Conservation (phyloP, 768 basidiomycete genomes). For the Phanerochaete sordida region DNA sequence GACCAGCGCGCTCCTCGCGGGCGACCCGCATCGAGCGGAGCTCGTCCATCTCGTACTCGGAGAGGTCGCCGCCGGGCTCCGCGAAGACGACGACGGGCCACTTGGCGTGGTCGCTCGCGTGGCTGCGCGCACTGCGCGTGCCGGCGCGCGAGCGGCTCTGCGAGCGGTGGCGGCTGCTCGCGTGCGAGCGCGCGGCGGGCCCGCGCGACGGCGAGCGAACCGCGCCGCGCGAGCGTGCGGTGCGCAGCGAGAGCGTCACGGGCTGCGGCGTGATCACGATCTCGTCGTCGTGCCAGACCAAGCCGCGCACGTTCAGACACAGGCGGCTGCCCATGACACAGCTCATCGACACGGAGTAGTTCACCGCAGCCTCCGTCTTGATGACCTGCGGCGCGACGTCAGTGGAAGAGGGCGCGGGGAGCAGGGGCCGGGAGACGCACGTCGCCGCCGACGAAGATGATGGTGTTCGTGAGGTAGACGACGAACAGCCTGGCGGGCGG, state of each 20-base stretch:
- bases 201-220: neutral
- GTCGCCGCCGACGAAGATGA: slow-evolving; percentile 24
- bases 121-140: too few relatives aligned
- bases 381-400: neutral
- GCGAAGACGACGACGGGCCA: slow-evolving; percentile 1
- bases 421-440: slow-evolving; percentile 9
- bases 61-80: neutral
- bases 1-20: neutral
- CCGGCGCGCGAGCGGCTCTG: too few relatives aligned
- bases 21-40: neutral
- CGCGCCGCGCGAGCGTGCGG: neutral
- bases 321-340: slow-evolving; percentile 56
- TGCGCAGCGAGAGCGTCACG: neutral
- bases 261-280: neutral
- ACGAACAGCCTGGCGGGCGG: slow-evolving; percentile 43
- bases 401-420: neutral
- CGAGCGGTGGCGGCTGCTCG: neutral
- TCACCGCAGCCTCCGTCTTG: slow-evolving; percentile 48
- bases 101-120: neutral
- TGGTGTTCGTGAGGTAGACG: slow-evolving; percentile 47
- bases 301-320: slow-evolving; percentile 48
- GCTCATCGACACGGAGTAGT: slow-evolving; percentile 55
- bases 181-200: neutral
- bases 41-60: slow-evolving; percentile 5
- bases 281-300: slow-evolving; percentile 16